These are phyloP conservation scores for Petunia hybrid DNA, from an alignment of 305 asterid species.

Conservation along the genomic window DNA sequence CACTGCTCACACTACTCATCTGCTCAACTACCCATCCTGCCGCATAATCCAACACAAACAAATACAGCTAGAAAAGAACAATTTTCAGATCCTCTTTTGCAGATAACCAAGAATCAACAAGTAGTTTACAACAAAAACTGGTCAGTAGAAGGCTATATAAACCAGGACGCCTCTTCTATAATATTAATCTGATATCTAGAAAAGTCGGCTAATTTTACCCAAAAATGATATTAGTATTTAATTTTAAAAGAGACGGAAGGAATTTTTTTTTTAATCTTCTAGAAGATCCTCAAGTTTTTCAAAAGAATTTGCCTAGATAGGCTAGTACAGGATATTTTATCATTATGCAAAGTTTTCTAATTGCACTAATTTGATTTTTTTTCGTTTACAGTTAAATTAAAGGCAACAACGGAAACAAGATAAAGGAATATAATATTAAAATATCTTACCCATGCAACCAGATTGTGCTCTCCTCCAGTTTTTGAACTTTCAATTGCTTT, in stretches of 20 bases:
- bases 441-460: slow-evolving; percentile 71
- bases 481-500: slow-evolving; percentile 79
- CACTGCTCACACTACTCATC: background rate
- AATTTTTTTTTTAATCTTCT: background rate
- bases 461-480: slow-evolving; percentile 70
- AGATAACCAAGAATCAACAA: no score
- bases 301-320: no score
- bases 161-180: background rate
- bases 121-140: no score
- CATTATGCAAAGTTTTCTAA: background rate
- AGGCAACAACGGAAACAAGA: background rate
- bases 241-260: background rate
- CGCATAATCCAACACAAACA: background rate
- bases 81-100: no score
- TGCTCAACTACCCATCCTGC: background rate
- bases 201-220: background rate
- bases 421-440: background rate
- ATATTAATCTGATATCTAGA: background rate
- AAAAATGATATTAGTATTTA: background rate
- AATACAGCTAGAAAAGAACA: no score
- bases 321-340: background rate
- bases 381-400: background rate
- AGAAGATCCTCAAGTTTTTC: background rate
- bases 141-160: background rate
- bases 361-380: background rate